These are phyloP conservation scores for Cladosporium sp. DNA, from an alignment of 2,329 filamentous ascomycete genomes.

Conservation along the genomic window DNA sequence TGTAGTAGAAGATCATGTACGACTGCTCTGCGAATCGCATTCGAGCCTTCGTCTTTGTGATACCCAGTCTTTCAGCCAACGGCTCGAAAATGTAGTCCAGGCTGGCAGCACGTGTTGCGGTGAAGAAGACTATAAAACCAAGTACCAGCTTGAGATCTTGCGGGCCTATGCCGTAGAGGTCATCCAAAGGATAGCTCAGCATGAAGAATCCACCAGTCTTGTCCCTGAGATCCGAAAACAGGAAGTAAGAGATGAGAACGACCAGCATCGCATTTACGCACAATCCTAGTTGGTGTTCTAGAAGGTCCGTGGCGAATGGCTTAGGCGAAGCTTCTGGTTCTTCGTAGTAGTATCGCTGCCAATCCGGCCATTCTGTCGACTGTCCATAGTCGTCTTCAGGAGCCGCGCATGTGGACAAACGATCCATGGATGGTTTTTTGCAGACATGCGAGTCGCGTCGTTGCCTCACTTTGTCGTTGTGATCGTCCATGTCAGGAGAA, in stretches of 20 bases:
- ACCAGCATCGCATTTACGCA: conserved; percentile 82
- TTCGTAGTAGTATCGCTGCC: neutral
- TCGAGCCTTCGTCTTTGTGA: conserved; percentile 56
- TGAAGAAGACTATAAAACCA: conserved; percentile 81
- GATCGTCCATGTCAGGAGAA: neutral
- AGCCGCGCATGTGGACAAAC: neutral
- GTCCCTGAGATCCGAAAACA: conserved; percentile 75
- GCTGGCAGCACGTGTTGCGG: conserved; percentile 74
- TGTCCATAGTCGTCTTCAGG: neutral
- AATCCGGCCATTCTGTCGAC: neutral
- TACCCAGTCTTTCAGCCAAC: conserved; percentile 68
- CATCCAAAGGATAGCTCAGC: conserved; percentile 67
- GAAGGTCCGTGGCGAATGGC: neutral
- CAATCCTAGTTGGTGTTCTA: conserved; percentile 58
- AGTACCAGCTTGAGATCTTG: conserved; percentile 77
- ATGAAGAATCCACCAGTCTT: conserved; percentile 84
- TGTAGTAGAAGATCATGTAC: conserved; percentile 85
- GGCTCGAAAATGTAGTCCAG: conserved; percentile 89
- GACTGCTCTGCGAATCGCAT: conserved; percentile 80
- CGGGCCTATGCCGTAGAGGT: conserved; percentile 71
- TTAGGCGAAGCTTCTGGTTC: neutral
- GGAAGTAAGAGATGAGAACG: conserved; percentile 76
- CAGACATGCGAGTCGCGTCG: neutral
- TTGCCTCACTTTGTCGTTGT: neutral
- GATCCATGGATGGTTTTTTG: neutral